A percentile compares a stretch with the other conserved stretches of the same genome.
Conservation (phyloP, 176 grass and related monocot species). For the Tillandsia leiboldiana region DNA sequence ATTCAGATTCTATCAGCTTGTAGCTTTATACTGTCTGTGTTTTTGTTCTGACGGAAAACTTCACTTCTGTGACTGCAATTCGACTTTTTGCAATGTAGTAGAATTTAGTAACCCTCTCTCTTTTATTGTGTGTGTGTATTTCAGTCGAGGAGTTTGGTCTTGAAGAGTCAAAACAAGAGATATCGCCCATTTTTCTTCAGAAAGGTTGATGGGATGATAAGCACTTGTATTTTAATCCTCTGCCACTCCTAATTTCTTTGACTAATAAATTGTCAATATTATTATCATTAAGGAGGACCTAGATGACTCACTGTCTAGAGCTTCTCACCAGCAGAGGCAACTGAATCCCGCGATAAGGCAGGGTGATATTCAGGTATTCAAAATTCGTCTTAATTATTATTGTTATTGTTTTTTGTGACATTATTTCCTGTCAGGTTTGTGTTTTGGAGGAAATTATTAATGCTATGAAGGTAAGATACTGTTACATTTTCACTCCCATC, state of each 20-base stretch:
- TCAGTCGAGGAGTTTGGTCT: conserved; percentile 76
- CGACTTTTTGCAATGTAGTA: background rate
- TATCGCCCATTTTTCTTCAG: conserved; percentile 96
- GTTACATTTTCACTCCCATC: background rate
- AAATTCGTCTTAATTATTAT: background rate
- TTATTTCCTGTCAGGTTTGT: conserved; percentile 43
- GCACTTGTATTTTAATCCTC: conserved; percentile 3
- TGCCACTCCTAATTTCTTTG: background rate
- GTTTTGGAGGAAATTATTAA: conserved; percentile 76
- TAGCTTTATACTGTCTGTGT: too few species aligned
- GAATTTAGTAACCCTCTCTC: background rate
- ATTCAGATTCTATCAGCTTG: too few species aligned
- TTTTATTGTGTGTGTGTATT: conserved; percentile 8
- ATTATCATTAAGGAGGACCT: conserved; percentile 65
- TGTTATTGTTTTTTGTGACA: conserved; percentile 2
- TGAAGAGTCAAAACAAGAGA: conserved; percentile 76
- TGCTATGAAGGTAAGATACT: conserved; percentile 57
- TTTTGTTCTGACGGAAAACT: background rate
- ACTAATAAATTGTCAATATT: conserved; percentile 10
- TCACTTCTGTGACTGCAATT: background rate
- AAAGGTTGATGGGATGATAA: conserved; percentile 49
- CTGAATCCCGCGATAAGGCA: conserved; percentile 44
- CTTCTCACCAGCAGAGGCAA: conserved; percentile 42
- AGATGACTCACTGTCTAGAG: conserved; percentile 63
- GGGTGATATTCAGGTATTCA: conserved; percentile 68